Evolutionary conservation across 805 yeast species (phyloP), one percentile per base, ranked within the genome.

Genomic region (Saccharomycopsis sp.): DNA sequence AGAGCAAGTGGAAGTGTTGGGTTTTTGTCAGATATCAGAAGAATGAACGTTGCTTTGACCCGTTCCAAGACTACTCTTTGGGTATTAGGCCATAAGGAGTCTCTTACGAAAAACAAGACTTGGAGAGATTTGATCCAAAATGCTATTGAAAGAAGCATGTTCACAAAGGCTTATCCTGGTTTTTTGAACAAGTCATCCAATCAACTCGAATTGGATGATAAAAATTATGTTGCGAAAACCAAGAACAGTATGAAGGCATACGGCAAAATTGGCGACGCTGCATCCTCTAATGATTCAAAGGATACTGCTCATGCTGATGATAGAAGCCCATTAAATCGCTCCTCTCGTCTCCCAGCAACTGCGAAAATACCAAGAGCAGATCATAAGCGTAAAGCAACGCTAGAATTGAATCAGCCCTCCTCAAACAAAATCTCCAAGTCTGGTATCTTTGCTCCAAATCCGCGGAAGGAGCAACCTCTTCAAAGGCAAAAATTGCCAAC

Each of bases 11-110:
- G 71, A 10, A 70, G 77, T 35, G 85, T 89, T 45, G 98, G 97
- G 13, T 92, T 92, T 61, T 69, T 92, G 57, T 79, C 81, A 35
- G 99, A 92, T 61, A 71, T 79, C 29, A 72, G 98, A 49, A 83
- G 98, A 65, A 85, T 92, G 95, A 92, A 92, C 59, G 98, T 92
- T 40, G 97, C 96, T 0, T 63, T 92, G 27, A 89, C 97, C 1
- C 82, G 99, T 64, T 96, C 97, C 0, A 75, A 80, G 51, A 71
- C 94, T 1, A 82, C 97, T 1, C 64, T 92, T 49, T 92, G 97
- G 97, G 78, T 92, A 42, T 59, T 94, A 12, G 98, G 98, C 16
- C 78, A 83, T 51, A 72, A 68, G 22, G 63, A 67, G n/a, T 76
- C 94, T 1, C 69, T 89, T 49, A 52, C 57, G 5, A 62, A 72